Base-by-base conservation (phyloP, 139 green algal species). In the Zygnema circumcarinatum region DNA sequence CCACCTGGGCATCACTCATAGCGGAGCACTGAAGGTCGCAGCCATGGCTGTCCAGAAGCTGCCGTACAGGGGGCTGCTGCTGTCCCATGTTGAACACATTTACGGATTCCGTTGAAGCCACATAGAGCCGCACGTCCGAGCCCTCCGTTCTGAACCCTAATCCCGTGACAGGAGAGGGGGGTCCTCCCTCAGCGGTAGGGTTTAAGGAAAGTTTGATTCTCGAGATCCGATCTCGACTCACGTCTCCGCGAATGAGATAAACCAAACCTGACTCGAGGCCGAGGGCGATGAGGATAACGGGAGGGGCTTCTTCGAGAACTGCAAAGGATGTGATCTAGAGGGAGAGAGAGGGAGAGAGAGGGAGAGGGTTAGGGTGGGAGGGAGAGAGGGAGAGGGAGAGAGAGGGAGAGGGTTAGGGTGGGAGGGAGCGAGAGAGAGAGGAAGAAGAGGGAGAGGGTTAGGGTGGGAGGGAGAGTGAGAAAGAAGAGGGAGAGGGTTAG, bases 231-330 rank as follows among this genome's bases (percentile, higher is more conserved):
- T 89, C 84, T 35, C 84, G 75, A 25, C 29, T 67, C 74, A 89
- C 38, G 73, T 89, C 84, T n/a, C 79, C 79, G 79, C 41, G 79
- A 7, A 85, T 22, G 38, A 88, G 36, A 42, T 83, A 84, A 39
- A 88, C 83, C 2, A 2, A 73, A 16, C 83, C 83, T 72, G 47
- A 53, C 41, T 32, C 39, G 38, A 88, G 67, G 42, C 83, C 83
- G 2, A 72, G 11, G 29, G 72, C 31, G 33, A 85, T 29, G 29
- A 56, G 31, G 73, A 88, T 47, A 3, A 29, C 42, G 29, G 69
- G 69, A 41, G 3, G 20, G 67, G 38, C 47, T 29, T 88, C 83
- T 31, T 88, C 83, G 2, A 73, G 74, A 31, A 88, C 83, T 2
- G 38, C 2, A n/a, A 88, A 81, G 2, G 35, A 21, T 21, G 83